phyloP scores from a whole-genome alignment of 2,329 filamentous ascomycete species.

The Pseudonectria buxi region DNA sequence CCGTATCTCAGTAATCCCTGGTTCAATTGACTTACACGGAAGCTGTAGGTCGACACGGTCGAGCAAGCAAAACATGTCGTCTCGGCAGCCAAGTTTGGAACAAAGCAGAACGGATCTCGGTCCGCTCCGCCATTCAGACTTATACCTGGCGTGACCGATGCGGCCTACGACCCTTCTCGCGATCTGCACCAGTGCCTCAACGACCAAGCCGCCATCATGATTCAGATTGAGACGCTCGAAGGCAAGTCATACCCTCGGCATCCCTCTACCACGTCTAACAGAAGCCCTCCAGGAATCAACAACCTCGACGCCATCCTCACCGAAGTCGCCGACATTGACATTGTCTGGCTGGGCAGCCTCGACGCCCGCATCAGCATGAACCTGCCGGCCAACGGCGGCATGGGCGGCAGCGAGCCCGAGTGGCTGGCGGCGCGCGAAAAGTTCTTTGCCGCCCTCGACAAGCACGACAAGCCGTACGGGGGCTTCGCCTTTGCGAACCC shows the following conservation, averaged over 20 bases:
- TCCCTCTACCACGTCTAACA: no score
- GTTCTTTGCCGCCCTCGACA: conserved; percentile 33
- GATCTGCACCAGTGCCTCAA: conserved; percentile 35
- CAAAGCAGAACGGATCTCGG: conserved; percentile 31
- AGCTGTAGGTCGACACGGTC: conserved; percentile 35
- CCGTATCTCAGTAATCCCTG: no score
- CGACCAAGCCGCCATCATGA: conserved; percentile 40
- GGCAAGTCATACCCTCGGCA: conserved; percentile 6
- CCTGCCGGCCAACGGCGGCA: conserved; percentile 26
- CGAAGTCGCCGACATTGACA: conserved; percentile 38
- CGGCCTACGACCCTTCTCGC: conserved; percentile 21
- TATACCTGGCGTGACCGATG: conserved; percentile 34
- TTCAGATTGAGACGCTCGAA: conserved; percentile 38
- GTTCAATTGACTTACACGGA: no score
- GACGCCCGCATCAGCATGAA: conserved; percentile 40
- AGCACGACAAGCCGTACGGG: conserved; percentile 38
- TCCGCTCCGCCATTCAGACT: conserved; percentile 40
- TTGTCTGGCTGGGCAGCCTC: conserved; percentile 40
- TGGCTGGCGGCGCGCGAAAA: conserved; percentile 32
- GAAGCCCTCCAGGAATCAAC: conserved; percentile 33
- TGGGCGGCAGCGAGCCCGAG: conserved; percentile 32
- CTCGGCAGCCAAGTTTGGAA: conserved; percentile 38
- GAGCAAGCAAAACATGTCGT: conserved; percentile 37
- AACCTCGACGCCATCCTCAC: conserved; percentile 45
- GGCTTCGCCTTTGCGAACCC: conserved; percentile 25